Conservation (phyloP, 352 stramenopile species). For the Phytophthora uliginosa region DNA sequence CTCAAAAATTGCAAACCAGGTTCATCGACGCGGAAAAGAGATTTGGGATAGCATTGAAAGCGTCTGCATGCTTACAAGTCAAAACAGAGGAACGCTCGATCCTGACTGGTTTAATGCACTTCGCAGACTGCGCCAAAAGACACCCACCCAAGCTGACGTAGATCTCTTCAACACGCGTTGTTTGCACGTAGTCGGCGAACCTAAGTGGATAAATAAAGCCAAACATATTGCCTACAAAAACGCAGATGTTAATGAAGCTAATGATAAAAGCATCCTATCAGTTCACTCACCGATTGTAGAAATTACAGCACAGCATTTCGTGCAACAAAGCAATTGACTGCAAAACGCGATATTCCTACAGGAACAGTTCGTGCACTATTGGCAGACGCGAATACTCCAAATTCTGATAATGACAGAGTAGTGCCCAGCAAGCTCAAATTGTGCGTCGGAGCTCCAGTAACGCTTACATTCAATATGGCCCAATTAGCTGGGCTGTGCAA, state of each 20-base stretch:
- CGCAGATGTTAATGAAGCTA: neutral
- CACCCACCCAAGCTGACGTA: no score
- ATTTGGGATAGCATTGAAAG: no score
- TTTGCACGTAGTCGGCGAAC: no score
- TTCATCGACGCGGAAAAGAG: no score
- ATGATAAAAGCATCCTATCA: neutral
- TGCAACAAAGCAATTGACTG: neutral
- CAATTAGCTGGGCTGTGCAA: neutral
- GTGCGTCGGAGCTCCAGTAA: neutral
- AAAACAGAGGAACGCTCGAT: no score
- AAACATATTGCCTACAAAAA: neutral
- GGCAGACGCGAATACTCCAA: no score
- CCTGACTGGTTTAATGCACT: no score
- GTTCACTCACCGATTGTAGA: neutral
- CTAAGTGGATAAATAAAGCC: neutral
- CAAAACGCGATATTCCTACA: neutral
- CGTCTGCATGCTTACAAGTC: no score
- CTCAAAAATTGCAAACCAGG: no score
- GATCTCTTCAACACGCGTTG: no score
- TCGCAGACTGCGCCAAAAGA: no score
- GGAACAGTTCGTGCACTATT: neutral
- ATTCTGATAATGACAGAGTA: no score
- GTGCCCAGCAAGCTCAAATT: neutral
- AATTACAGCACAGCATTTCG: neutral
- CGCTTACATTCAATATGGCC: neutral